Evolutionary conservation across 495 filamentous ascomycete genomes (phyloP), one percentile per base, ranked within the genome.

Genomic region (Hypoxylon crocopeplum): DNA sequence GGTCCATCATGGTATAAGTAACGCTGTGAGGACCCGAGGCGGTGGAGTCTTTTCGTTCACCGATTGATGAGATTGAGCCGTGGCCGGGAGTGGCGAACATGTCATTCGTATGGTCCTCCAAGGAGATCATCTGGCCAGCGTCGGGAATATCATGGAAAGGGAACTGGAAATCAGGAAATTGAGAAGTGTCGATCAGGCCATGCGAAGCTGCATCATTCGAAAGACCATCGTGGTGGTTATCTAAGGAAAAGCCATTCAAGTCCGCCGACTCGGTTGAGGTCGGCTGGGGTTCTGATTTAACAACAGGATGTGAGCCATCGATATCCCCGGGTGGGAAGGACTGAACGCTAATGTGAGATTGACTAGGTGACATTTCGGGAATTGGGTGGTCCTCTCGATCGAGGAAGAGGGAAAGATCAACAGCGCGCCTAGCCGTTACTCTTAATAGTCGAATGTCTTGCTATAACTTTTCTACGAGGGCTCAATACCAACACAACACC

Each of bases 101-200:
- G 44, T 79, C 74, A 22, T 70, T 67, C 33, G 59, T 52, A 45
- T 75, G 74, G 53, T 77, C 74, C 20, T 77, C 78, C 15, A 81
- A 48, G 33, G 70, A 51, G 20, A 68, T 72, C 67, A 80, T 75
- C 16, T 76, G 73, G 36, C 70, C 71, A 42, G 72, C 70, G 24
- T 72, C 76, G 17, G 72, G 29, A 8, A 73, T 56, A 37, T 71
- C 68, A 49, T 73, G 74, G 41, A 78, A 79, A 6, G 74, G 62
- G 53, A 79, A 81, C 24, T 74, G 68, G 29, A 79, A 79, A 38
- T 81, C 76, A 42, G 72, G 68, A 55, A 77, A 79, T 57, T 77
- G 72, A 19, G 75, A 69, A 33, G 68, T 56, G 44, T 68, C 60
- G 34, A 72, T 69, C 55, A 69, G 32, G 30, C 57, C 48, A 32